Evolutionary conservation across 768 basidiomycete species (phyloP).

Genomic region (Hydnum rufescens): DNA sequence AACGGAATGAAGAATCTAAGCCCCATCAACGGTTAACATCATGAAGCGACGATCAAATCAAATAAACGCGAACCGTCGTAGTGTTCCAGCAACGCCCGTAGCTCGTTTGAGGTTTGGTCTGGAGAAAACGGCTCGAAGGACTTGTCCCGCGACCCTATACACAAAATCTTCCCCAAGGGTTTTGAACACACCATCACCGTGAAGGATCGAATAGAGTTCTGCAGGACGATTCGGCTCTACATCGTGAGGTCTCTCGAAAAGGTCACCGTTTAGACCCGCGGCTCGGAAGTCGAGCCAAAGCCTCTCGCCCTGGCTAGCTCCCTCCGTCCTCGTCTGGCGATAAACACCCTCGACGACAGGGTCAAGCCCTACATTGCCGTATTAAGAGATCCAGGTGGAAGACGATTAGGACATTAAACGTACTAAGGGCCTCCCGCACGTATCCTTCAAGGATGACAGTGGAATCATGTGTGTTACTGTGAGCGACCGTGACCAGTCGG

Average conservation of each 20-base stretch:
- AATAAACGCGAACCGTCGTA: neutral
- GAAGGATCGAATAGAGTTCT: neutral
- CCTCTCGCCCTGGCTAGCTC: neutral
- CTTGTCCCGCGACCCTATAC: neutral
- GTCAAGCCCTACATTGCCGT: neutral
- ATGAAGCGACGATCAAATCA: neutral
- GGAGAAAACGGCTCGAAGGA: neutral
- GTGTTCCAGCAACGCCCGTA: neutral
- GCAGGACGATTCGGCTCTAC: neutral
- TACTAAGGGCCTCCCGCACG: neutral
- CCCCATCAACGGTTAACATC: neutral
- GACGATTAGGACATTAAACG: neutral
- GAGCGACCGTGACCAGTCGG: neutral
- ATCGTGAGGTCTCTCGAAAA: neutral
- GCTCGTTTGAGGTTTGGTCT: neutral
- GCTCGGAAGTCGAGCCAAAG: neutral
- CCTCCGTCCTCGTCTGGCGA: neutral
- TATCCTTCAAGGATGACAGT: neutral
- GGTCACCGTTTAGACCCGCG: neutral
- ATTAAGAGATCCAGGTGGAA: neutral
- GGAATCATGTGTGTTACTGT: neutral
- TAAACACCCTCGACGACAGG: neutral
- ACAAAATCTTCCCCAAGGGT: neutral
- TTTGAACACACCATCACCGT: neutral
- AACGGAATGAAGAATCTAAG: neutral